Evolutionary conservation across 164 flowering plant genomes (phyloP).

Genomic region (Taxillus chinensis): DNA sequence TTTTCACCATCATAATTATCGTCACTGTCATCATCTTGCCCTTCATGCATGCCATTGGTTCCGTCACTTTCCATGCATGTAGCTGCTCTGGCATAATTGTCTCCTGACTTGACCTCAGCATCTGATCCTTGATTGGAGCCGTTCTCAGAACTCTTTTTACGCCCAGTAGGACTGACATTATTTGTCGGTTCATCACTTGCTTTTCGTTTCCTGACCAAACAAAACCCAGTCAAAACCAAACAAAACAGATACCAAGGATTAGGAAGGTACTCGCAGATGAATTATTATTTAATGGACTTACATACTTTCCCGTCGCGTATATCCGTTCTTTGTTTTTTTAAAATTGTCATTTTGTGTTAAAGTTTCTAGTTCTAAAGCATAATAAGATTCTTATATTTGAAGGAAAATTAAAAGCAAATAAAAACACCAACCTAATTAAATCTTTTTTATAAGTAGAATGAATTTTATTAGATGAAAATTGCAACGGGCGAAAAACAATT

Average conservation of each 20-base stretch:
- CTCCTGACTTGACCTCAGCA: conserved; percentile 2
- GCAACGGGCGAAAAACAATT: too few species aligned
- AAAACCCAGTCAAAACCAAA: background rate
- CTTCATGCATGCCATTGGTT: background rate
- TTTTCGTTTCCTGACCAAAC: conserved; percentile 19
- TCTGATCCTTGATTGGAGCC: conserved; percentile 8
- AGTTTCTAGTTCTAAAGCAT: too few species aligned
- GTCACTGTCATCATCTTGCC: conserved; percentile 14
- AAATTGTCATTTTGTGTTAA: too few species aligned
- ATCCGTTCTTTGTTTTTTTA: too few species aligned
- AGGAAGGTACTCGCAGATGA: too few species aligned
- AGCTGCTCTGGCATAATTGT: conserved; percentile 5
- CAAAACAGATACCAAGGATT: background rate
- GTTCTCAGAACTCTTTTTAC: background rate
- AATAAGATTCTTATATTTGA: too few species aligned
- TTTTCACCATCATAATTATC: conserved; percentile 10
- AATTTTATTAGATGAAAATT: too few species aligned
- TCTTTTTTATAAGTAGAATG: too few species aligned
- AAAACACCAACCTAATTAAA: too few species aligned
- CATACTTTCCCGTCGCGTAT: too few species aligned
- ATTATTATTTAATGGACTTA: too few species aligned
- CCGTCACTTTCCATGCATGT: conserved; percentile 4
- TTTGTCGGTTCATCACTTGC: conserved; percentile 6
- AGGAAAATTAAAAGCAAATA: too few species aligned
- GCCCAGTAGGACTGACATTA: conserved; percentile 2